Evolutionary conservation across 2,329 filamentous ascomycete species (phyloP), one percentile per base, ranked within the genome.

Genomic region (Ophiostoma pallidulum): DNA sequence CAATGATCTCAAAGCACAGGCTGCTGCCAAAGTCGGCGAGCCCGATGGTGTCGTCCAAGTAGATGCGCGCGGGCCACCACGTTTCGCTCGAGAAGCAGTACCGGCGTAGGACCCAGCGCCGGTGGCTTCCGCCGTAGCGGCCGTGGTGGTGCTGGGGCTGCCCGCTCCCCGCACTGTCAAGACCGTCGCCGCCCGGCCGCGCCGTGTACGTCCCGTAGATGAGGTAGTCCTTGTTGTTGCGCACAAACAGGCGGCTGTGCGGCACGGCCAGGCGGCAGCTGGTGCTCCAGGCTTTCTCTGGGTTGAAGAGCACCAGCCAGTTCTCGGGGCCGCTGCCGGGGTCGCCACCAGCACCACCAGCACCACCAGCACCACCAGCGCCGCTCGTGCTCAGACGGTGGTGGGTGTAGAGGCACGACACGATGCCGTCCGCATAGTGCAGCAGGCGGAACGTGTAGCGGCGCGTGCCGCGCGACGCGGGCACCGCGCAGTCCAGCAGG

Each of bases 1-100:
- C 69, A 51, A 84, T 70, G 16, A 89, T 75, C 51, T 85, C 82
- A 57, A 90, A 89, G 51, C 77, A 84, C n/a, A 86, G 68, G 0
- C 77, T 80, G 10, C 74, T 75, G 6, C 80, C 81, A 28, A 88
- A 70, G 39, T 85, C 82, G 4, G 37, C 40, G 16, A 70, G 73
- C 2, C 82, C 84, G 37, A 76, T 73, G 48, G 85, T 68, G 20
- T 78, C 70, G 32, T 73, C 64, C 3, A 86, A 64, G 29, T 77
- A 66, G 5, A 82, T 59, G 35, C 67, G 69, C 10, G 65, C 54
- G 0, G 64, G 59, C 18, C 70, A 58, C 64, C 69, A 71, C n/a
- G 59, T 59, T 2, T 58, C 51, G 1, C 58, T 61, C 8, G 51
- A 44, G 31, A 84, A 61, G 51, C 74, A 60, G 51, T 74, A 74